Base-by-base conservation (phyloP, 768 basidiomycete genomes). In the Naganishia vishniacii region DNA sequence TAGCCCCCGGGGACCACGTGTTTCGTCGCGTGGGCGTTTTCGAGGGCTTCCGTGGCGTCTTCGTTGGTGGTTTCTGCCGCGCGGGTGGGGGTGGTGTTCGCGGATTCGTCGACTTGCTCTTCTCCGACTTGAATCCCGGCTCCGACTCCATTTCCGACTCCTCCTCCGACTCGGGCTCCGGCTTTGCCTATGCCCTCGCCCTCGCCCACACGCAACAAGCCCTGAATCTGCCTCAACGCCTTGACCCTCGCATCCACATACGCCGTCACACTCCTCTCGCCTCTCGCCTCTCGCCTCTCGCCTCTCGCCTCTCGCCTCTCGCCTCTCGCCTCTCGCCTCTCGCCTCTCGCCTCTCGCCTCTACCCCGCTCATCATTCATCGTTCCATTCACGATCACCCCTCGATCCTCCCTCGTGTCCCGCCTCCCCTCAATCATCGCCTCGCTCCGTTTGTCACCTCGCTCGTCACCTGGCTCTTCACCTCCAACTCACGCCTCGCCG, bases 201-300 rank as follows among this genome's bases (percentile, higher is more conserved):
- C 34, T 29, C 51, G 11, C 37, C 47, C 29, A n/a, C 48, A 20
- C 48, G 62, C 28, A 63, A 63, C 41, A 63, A 51, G 9, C 44
- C 61, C 61, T 77, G 73, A 20, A 59, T 37, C 68, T 77, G 76
- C n/a, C 95, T 87, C 42, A 92, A 83, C n/a, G 94, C 95, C 37
- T 84, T 79, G 72, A 99, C 95, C 71, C 92, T 87, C 77, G 97
- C 94, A 67, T 87, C 82, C 46, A 99, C 95, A 76, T 95, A 99
- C 75, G 93, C 88, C 0, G 93, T 91, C 61, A 99, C 95, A 71
- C 94, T 89, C n/a, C n/a, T n/a, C n/a, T n/a, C n/a, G n/a, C n/a
- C n/a, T n/a, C n/a, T n/a, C n/a, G n/a, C n/a, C n/a, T n/a, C n/a
- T n/a, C n/a, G n/a, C n/a, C n/a, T n/a, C n/a, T n/a, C n/a, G n/a